Evolutionary conservation across 768 basidiomycete species (phyloP).

Genomic region (Pulveroboletus sp.): DNA sequence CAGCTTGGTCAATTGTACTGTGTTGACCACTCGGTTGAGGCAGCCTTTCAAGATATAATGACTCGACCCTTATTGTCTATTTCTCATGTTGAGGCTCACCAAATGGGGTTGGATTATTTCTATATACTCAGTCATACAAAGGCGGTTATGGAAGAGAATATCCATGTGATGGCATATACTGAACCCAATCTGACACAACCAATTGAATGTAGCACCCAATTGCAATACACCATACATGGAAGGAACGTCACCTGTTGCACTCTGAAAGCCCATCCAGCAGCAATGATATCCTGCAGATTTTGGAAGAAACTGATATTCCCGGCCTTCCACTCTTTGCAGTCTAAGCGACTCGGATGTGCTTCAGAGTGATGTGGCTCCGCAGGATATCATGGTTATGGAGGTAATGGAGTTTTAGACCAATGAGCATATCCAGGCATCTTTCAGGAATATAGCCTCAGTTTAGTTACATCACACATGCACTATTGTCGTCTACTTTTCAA

Average conservation of each 20-base stretch:
- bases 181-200: background rate
- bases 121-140: background rate
- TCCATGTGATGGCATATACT: constrained; percentile 2
- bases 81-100: background rate
- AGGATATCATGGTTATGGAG: background rate
- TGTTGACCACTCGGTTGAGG: constrained; percentile 12
- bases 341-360: background rate
- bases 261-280: background rate
- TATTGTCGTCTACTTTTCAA: too few relatives aligned
- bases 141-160: background rate
- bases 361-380: background rate
- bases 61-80: constrained; percentile 3
- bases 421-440: background rate
- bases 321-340: background rate
- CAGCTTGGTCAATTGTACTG: constrained; percentile 3
- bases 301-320: background rate
- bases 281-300: background rate
- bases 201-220: background rate
- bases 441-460: too few relatives aligned
- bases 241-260: background rate
- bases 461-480: too few relatives aligned
- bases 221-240: background rate
- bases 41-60: constrained; percentile 2
- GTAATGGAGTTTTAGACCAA: background rate
- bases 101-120: constrained; percentile 4